A percentile compares a stretch with the other conserved stretches of the same genome.
Evolutionary conservation across 1,139 yeast species (phyloP).

Genomic region (Saccharomyces hybrid): DNA sequence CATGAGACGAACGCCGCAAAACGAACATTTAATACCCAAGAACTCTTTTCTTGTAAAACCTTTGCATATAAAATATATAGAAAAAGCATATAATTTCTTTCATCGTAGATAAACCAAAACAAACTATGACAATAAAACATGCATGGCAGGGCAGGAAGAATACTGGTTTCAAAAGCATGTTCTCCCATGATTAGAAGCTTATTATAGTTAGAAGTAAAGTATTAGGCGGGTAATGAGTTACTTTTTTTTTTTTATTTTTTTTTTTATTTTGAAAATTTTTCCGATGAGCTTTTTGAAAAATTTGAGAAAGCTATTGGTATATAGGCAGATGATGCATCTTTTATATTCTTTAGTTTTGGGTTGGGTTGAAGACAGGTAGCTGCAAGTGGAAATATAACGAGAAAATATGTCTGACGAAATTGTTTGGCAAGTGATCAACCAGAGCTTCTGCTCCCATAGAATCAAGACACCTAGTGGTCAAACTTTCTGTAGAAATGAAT

Average conservation of each 20-base stretch:
- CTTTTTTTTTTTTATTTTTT: background rate
- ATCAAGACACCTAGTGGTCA: slow-evolving; percentile 73
- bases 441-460: slow-evolving; percentile 84
- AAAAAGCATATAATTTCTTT: background rate
- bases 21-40: background rate
- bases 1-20: background rate
- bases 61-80: background rate
- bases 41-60: background rate
- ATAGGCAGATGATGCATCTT: background rate
- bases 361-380: too few species aligned
- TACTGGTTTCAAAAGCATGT: background rate
- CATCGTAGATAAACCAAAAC: background rate
- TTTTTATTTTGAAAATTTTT: slow-evolving; percentile 2
- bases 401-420: slow-evolving; percentile 42
- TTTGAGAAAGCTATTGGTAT: background rate
- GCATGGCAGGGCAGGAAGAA: background rate
- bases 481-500: slow-evolving; percentile 79
- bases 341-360: background rate
- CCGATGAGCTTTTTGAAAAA: slow-evolving; percentile 4
- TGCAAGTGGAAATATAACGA: background rate
- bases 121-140: background rate
- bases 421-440: slow-evolving; percentile 87
- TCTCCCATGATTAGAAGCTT: background rate
- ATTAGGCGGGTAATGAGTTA: background rate
- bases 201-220: background rate